Conservation (phyloP, 768 basidiomycete species). For the Trametes cinnabarina region DNA sequence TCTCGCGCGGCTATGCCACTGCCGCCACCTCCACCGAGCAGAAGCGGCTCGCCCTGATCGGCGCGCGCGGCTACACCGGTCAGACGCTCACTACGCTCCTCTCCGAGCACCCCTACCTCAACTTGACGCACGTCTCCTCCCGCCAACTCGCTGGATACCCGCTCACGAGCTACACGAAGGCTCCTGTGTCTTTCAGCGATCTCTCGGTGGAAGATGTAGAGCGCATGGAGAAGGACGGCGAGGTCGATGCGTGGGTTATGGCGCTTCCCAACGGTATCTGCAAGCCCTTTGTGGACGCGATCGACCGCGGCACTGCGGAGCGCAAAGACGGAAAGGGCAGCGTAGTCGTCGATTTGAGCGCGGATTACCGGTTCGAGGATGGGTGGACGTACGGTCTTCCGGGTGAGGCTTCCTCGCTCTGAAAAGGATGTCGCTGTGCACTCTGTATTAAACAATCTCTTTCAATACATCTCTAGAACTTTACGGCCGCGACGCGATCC, state of each 20-base stretch:
- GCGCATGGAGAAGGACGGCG: slow-evolving; percentile 82
- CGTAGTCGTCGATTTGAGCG: slow-evolving; percentile 88
- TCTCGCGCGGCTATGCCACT: slow-evolving; percentile 79
- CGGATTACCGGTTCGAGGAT: slow-evolving; percentile 93
- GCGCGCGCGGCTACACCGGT: slow-evolving; percentile 94
- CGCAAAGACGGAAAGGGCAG: slow-evolving; percentile 53
- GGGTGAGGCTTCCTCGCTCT: slow-evolving; percentile 67
- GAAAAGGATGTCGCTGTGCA: slow-evolving; percentile 31
- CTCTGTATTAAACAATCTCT: slow-evolving; percentile 34
- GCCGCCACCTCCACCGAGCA: slow-evolving; percentile 57
- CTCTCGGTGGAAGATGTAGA: slow-evolving; percentile 77
- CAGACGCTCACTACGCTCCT: slow-evolving; percentile 88
- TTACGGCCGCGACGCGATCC: slow-evolving; percentile 72
- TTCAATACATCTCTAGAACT: slow-evolving; percentile 59
- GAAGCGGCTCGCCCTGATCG: slow-evolving; percentile 93
- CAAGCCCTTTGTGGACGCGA: slow-evolving; percentile 94
- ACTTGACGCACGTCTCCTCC: slow-evolving; percentile 94
- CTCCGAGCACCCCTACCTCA: slow-evolving; percentile 82
- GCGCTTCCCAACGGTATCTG: slow-evolving; percentile 97
- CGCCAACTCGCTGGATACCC: slow-evolving; percentile 85
- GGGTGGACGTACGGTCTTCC: slow-evolving; percentile 98
- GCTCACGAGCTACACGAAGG: slow-evolving; percentile 80
- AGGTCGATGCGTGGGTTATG: slow-evolving; percentile 98
- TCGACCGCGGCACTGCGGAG: slow-evolving; percentile 71
- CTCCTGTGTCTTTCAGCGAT: slow-evolving; percentile 72